Evolutionary conservation across 305 asterid species (phyloP).

Genomic region (Ajuga reptans): DNA sequence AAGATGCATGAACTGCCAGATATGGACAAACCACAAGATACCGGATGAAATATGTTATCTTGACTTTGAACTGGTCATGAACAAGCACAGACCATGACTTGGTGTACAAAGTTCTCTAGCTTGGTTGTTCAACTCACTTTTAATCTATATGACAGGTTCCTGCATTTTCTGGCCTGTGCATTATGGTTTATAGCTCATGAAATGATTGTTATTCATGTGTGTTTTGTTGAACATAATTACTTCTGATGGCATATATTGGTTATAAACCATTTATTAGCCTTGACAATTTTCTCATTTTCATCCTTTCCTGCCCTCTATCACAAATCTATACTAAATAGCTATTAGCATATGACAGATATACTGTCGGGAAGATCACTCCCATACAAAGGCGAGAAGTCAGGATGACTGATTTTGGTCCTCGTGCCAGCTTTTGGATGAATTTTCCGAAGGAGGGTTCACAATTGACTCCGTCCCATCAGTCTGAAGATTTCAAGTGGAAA

Average conservation of each 20-base stretch:
- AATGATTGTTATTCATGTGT: neutral
- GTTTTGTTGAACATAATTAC: neutral
- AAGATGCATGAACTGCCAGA: neutral
- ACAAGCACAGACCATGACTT: neutral
- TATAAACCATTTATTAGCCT: neutral
- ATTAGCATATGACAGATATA: conserved; percentile 48
- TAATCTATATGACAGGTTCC: neutral
- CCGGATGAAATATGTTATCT: neutral
- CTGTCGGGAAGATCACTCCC: conserved; percentile 97
- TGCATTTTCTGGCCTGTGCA: neutral
- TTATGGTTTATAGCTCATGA: neutral
- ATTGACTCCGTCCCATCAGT: conserved; percentile 81
- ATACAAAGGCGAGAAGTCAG: conserved; percentile 88
- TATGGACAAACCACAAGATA: neutral
- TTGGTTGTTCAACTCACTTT: neutral
- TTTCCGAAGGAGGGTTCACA: conserved; percentile 92
- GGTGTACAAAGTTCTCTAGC: neutral
- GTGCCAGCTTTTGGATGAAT: conserved; percentile 93
- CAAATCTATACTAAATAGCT: conserved; percentile 22
- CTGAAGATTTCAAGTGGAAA: conserved; percentile 98
- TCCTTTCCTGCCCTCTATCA: neutral
- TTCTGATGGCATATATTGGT: conserved; percentile 12
- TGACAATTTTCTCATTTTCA: neutral
- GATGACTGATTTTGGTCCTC: conserved; percentile 72
- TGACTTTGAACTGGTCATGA: neutral